Percentiles rank a stretch among this genome's conserved stretches.
phyloP scores from a whole-genome alignment of 805 yeast genomes.

The Candida hungchunana region DNA sequence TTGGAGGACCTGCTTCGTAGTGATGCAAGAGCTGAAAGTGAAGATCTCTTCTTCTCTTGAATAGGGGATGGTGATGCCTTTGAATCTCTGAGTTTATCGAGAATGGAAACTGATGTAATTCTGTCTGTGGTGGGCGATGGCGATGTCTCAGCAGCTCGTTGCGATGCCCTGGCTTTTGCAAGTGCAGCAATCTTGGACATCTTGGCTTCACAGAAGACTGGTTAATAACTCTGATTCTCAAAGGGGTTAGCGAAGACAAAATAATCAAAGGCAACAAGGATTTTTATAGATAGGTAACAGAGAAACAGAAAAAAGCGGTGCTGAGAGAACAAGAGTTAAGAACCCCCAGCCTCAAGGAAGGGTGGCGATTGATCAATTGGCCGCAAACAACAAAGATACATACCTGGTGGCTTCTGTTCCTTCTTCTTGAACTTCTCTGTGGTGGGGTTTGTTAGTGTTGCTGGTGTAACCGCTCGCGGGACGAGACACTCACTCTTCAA shows the following conservation, averaged over 20 bases:
- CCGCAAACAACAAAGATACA: slow-evolving; percentile 30
- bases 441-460: slow-evolving; percentile 3
- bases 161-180: slow-evolving; percentile 23
- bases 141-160: slow-evolving; percentile 4
- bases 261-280: slow-evolving; percentile 5
- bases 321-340: slow-evolving; percentile 4
- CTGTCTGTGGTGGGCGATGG: background rate
- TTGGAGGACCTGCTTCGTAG: background rate
- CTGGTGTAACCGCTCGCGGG: background rate
- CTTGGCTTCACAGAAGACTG: slow-evolving; percentile 4
- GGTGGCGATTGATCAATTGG: slow-evolving; percentile 6
- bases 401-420: slow-evolving; percentile 37
- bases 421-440: slow-evolving; percentile 23
- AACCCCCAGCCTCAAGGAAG: background rate
- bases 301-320: background rate
- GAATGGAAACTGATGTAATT: slow-evolving; percentile 18
- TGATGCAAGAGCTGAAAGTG: slow-evolving; percentile 1
- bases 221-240: slow-evolving; percentile 11
- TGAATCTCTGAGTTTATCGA: slow-evolving; percentile 18
- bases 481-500: slow-evolving; percentile 27
- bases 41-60: slow-evolving; percentile 1
- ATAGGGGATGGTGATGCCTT: background rate
- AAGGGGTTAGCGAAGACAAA: background rate
- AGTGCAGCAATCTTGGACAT: slow-evolving; percentile 22
- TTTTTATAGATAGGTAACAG: background rate